Conservation (phyloP, 2,329 filamentous ascomycete species). For the Aureobasidium sp. region DNA sequence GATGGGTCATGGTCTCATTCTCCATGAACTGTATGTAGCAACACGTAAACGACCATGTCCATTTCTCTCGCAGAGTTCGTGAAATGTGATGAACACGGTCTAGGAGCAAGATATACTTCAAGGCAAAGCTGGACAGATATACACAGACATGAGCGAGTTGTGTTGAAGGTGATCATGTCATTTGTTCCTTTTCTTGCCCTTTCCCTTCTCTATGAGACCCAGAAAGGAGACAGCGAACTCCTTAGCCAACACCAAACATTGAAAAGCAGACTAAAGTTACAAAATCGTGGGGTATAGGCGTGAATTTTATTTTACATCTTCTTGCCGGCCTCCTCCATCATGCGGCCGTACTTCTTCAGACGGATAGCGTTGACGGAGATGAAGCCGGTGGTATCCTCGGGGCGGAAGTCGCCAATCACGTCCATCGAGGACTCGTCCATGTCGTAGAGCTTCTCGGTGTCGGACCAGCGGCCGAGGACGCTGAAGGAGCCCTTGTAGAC, state of each 20-base stretch:
- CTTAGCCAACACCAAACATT: not conserved
- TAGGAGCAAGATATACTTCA: no score
- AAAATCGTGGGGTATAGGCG: constrained; percentile 7
- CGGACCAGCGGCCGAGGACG: constrained; percentile 49
- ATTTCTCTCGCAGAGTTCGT: no score
- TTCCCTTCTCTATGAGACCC: not conserved
- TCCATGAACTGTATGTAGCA: not conserved
- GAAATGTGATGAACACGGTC: no score
- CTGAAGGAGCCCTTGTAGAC: constrained; percentile 59
- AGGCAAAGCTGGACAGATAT: not conserved
- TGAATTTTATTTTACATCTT: constrained; percentile 22
- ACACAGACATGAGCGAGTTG: not conserved
- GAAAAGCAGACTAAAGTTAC: constrained; percentile 2
- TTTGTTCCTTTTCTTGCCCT: not conserved
- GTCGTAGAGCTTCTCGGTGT: constrained; percentile 63
- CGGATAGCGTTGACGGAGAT: constrained; percentile 60
- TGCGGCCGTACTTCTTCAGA: constrained; percentile 36
- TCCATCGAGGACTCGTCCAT: constrained; percentile 61
- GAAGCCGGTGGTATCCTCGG: constrained; percentile 58
- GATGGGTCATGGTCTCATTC: not conserved
- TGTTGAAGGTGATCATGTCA: not conserved
- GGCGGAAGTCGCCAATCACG: constrained; percentile 58
- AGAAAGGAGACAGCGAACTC: not conserved
- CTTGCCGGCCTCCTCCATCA: constrained; percentile 29
- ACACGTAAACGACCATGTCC: not conserved